Percentiles rank a stretch among this genome's conserved stretches.
Evolutionary conservation across 352 stramenopile species (phyloP).

Genomic region (Globisporangium spinosum): DNA sequence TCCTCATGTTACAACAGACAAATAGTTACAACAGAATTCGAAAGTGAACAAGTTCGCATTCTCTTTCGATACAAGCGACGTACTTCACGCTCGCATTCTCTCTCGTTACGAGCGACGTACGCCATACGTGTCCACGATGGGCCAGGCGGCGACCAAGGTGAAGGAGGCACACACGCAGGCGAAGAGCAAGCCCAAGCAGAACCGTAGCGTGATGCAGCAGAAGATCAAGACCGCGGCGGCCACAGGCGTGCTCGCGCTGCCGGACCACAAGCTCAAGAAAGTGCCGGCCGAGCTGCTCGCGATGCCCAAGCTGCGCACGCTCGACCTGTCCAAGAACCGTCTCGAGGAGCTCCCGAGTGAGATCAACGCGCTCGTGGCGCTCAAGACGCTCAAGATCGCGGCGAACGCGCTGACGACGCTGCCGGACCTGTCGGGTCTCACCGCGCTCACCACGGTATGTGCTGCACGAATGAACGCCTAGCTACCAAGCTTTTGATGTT

Average conservation of each 20-base stretch:
- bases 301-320: constrained; percentile 49
- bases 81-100: too few relatives aligned
- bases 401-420: constrained; percentile 53
- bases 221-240: constrained; percentile 59
- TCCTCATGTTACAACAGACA: too few relatives aligned
- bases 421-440: constrained; percentile 62
- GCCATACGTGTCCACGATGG: constrained; percentile 29
- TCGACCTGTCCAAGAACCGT: constrained; percentile 73
- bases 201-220: constrained; percentile 65
- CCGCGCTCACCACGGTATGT: constrained; percentile 63
- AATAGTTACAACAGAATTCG: too few relatives aligned
- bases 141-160: constrained; percentile 61
- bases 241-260: constrained; percentile 69
- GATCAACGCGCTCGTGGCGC: constrained; percentile 34
- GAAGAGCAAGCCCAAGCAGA: constrained; percentile 83
- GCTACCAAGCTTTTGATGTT: neutral
- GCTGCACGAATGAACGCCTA: neutral
- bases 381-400: constrained; percentile 77
- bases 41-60: too few relatives aligned
- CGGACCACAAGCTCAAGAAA: constrained; percentile 70
- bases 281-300: constrained; percentile 56
- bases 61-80: too few relatives aligned
- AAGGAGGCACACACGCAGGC: constrained; percentile 59
- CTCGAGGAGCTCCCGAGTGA: constrained; percentile 45
- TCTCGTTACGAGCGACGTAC: too few relatives aligned